These are phyloP conservation scores for Cryptococcus amylolentus DNA, from an alignment of 1,284 basidiomycete species.

Conservation along the genomic window DNA sequence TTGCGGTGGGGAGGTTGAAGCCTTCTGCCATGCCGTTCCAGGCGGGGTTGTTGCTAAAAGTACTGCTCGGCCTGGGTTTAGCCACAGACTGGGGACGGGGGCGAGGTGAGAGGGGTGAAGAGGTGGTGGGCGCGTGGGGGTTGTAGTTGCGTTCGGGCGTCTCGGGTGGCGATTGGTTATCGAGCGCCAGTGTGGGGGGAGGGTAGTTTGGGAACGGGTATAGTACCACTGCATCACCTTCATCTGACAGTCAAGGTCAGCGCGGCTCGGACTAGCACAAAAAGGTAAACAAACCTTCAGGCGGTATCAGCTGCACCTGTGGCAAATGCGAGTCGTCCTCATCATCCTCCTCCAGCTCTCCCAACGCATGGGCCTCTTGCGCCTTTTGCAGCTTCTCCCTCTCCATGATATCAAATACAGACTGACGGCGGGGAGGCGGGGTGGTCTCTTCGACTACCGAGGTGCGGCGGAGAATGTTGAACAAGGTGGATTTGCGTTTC, in stretches of 20 bases:
- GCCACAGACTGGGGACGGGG: neutral
- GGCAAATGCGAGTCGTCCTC: constrained; percentile 15
- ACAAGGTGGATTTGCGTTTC: neutral
- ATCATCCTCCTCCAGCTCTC: constrained; percentile 21
- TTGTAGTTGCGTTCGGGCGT: constrained; percentile 8
- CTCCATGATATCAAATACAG: constrained; percentile 7
- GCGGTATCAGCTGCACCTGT: constrained; percentile 24
- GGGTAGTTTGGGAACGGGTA: constrained; percentile 14
- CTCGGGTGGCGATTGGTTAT: constrained; percentile 10
- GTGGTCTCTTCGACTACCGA: constrained; percentile 3
- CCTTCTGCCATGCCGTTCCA: constrained; percentile 31
- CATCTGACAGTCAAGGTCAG: constrained; percentile 13
- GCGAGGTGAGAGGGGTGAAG: constrained; percentile 1
- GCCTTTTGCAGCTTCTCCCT: neutral
- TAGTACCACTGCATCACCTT: constrained; percentile 26
- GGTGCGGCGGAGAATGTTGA: neutral
- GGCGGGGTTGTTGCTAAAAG: constrained; percentile 6
- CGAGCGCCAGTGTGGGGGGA: neutral
- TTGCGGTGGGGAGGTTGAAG: constrained; percentile 25
- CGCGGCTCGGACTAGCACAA: neutral
- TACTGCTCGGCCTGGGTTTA: constrained; percentile 5
- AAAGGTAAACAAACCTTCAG: constrained; percentile 21
- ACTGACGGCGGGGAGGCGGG: constrained; percentile 7
- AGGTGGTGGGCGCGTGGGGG: constrained; percentile 8
- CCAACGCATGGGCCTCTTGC: constrained; percentile 1